phyloP scores from a whole-genome alignment of 1,139 yeast genomes.

The Saccharomyces hybrid region DNA sequence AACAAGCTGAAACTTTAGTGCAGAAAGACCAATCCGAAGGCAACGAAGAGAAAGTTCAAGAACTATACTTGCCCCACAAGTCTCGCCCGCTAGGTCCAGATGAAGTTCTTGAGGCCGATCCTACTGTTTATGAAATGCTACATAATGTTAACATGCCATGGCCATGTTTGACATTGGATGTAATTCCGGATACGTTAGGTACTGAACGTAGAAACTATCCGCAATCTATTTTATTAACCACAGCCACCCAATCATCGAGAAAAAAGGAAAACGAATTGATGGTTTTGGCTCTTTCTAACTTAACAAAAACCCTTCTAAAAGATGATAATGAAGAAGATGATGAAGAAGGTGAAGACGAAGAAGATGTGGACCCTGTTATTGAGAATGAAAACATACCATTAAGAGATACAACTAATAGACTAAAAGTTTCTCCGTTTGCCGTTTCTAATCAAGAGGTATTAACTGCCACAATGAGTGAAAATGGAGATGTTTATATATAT shows the following conservation, averaged over 20 bases:
- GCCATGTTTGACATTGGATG: conserved; percentile 92
- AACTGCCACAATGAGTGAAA: conserved; percentile 85
- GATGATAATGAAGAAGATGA: conserved; percentile 75
- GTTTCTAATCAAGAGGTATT: conserved; percentile 48
- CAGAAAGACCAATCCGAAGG: conserved; percentile 29
- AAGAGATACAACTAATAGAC: conserved; percentile 79
- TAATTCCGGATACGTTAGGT: conserved; percentile 81
- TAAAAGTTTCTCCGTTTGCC: conserved; percentile 79
- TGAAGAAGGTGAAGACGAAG: conserved; percentile 64
- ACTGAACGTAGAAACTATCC: conserved; percentile 86
- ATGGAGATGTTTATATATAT: conserved; percentile 80
- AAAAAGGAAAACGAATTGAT: conserved; percentile 83
- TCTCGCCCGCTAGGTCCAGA: conserved; percentile 90
- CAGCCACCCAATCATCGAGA: conserved; percentile 91
- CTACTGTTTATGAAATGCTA: conserved; percentile 90
- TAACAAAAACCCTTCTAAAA: conserved; percentile 76
- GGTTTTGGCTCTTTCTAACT: conserved; percentile 73
- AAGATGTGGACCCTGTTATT: conserved; percentile 73
- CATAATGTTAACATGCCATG: conserved; percentile 92
- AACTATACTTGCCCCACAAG: conserved; percentile 74
- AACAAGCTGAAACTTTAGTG: conserved; percentile 34
- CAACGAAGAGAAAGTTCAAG: conserved; percentile 27
- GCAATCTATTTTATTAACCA: conserved; percentile 73
- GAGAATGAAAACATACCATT: conserved; percentile 75
- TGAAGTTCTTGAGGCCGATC: conserved; percentile 95